A percentile compares a stretch with the other conserved stretches of the same genome.
phyloP scores from a whole-genome alignment of 257 asterid genomes.

The Agastache rugosa region DNA sequence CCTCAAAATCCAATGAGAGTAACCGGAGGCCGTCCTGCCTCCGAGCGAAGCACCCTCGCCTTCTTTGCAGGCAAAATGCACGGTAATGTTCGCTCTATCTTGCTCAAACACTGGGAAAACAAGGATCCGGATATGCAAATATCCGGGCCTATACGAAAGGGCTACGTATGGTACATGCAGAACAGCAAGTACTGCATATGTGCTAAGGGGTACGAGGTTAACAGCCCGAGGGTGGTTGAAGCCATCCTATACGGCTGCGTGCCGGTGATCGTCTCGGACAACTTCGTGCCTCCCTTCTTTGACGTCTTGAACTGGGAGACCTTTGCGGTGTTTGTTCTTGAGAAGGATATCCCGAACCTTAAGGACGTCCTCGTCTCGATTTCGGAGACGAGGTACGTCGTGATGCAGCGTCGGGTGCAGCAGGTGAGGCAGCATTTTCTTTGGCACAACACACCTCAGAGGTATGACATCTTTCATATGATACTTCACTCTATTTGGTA shows the following conservation, averaged over 20 bases:
- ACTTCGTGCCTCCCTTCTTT: conserved; percentile 56
- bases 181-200: conserved; percentile 58
- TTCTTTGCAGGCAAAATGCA: conserved; percentile 59
- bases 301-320: conserved; percentile 51
- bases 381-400: conserved; percentile 41
- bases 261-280: conserved; percentile 55
- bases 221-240: conserved; percentile 57
- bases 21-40: conserved; percentile 41
- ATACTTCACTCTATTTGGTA: conserved; percentile 55
- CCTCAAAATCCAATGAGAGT: conserved; percentile 42
- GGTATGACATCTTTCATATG: conserved; percentile 50
- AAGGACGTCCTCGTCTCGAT: conserved; percentile 42
- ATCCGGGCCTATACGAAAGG: conserved; percentile 36
- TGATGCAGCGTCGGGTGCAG: conserved; percentile 49
- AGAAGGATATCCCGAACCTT: conserved; percentile 50
- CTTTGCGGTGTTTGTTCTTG: conserved; percentile 48
- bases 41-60: conserved; percentile 48
- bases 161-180: conserved; percentile 51
- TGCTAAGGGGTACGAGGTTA: conserved; percentile 56
- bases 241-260: conserved; percentile 46
- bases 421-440: conserved; percentile 50
- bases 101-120: conserved; percentile 49
- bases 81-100: conserved; percentile 43
- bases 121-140: conserved; percentile 57
- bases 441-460: conserved; percentile 45